Evolutionary conservation across 2,329 filamentous ascomycete species (phyloP), one percentile per base, ranked within the genome.

Genomic region (Aspergillus sp.): DNA sequence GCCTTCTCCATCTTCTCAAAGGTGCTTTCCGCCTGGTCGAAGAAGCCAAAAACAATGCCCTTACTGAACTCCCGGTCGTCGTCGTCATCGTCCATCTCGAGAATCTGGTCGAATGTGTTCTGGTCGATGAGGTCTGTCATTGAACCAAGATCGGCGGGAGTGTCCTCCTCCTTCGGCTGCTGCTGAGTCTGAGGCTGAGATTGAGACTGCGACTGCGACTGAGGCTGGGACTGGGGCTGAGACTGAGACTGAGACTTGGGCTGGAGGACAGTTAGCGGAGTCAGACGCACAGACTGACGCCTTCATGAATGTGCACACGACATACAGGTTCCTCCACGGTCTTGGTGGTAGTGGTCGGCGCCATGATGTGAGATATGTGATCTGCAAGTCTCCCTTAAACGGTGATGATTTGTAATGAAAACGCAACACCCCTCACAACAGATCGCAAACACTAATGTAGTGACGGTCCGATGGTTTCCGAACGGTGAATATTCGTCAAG

Each of bases 61-160:
- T 83, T 86, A 79, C 90, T 96, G 82, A 98, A 98, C 52, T 96
- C 92, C 68, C 88, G 85, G 64, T 94, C 90, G 11, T 93, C 89
- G 65, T 91, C 89, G 65, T 91, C 90, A 65, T 98, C 95, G 75
- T 99, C 95, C 94, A 99, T 97, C 78, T 98, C 95, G 63, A 98
- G 86, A 74, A 99, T 98, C 81, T 98, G 95, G 69, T 89, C 87
- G 71, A 99, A 99, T 58, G 92, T 96, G 57, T 78, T 75, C 62
- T 82, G 79, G 75, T 98, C 94, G 77, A 99, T 88, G 73, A 84
- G 83, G 65, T 95, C 90, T 60, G 86, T 87, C 65, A 92, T 85
- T 61, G 90, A 85, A 60, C 82, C 81, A 69, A 87, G 75, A 52
- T 64, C 11, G 53, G 56, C 57, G 59, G 75, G 73, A 56, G 36